Conservation (phyloP, 2,329 filamentous ascomycete genomes). For the Phoma sp. region DNA sequence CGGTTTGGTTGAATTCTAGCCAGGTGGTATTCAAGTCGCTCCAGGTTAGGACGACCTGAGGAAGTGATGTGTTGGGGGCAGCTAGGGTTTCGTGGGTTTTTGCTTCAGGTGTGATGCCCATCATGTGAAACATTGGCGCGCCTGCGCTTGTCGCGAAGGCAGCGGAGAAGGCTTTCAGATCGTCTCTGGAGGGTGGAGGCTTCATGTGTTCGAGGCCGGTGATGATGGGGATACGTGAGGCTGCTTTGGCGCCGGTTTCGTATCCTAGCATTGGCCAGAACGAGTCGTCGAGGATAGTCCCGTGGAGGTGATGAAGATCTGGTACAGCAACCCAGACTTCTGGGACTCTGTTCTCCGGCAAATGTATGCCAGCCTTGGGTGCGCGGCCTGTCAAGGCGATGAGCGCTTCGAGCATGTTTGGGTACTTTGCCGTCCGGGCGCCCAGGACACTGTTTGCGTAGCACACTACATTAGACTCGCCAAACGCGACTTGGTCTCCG, state of each 20-base stretch:
- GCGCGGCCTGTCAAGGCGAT: slow-evolving; percentile 54
- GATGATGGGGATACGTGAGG: slow-evolving; percentile 46
- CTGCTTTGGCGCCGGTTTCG: slow-evolving; percentile 40
- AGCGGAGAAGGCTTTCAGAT: slow-evolving; percentile 54
- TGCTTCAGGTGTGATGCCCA: slow-evolving; percentile 51
- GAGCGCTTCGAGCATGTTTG: slow-evolving; percentile 54
- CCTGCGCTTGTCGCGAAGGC: slow-evolving; percentile 53
- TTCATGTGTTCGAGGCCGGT: slow-evolving; percentile 38
- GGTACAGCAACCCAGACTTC: background rate
- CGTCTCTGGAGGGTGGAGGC: slow-evolving; percentile 24
- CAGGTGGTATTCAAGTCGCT: background rate
- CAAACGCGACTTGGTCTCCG: slow-evolving; percentile 54
- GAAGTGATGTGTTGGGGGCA: background rate
- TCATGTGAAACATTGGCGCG: slow-evolving; percentile 56
- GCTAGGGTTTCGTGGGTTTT: background rate
- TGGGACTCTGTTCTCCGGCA: slow-evolving; percentile 27
- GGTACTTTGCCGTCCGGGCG: slow-evolving; percentile 55
- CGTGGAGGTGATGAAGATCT: background rate
- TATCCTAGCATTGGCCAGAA: slow-evolving; percentile 53
- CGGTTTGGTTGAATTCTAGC: background rate
- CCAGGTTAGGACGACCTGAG: background rate
- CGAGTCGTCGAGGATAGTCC: slow-evolving; percentile 39
- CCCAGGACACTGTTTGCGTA: slow-evolving; percentile 57
- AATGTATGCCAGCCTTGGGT: slow-evolving; percentile 38
- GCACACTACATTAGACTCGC: slow-evolving; percentile 56